Conservation (phyloP, 2,329 filamentous ascomycete species). For the Teratosphaeria viscida region DNA sequence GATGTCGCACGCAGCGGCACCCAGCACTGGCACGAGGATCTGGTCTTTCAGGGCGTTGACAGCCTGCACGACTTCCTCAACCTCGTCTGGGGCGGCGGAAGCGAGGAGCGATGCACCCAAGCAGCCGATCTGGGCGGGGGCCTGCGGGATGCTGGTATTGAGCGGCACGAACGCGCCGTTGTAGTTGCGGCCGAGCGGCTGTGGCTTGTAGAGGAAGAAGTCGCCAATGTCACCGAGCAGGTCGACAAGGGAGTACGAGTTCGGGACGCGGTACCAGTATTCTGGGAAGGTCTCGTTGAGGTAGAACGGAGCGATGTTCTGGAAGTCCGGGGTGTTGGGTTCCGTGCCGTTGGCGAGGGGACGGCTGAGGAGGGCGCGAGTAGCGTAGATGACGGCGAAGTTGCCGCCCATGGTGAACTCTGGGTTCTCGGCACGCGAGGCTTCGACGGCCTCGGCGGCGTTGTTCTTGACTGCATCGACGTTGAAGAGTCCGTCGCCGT, state of each 20-base stretch:
- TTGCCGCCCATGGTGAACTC: conserved; percentile 9
- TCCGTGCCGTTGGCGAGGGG: conserved; percentile 16
- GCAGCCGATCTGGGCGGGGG: conserved; percentile 7
- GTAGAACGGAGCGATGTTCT: conserved; percentile 19
- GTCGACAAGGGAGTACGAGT: conserved; percentile 11
- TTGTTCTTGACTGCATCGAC: conserved; percentile 10
- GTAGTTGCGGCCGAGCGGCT: conserved; percentile 4
- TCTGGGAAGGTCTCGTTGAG: conserved; percentile 19
- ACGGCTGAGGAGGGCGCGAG: conserved; percentile 7
- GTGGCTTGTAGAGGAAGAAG: conserved; percentile 9
- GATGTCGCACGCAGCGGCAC: conserved; percentile 6
- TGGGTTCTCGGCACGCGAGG: conserved; percentile 9
- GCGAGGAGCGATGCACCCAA: conserved; percentile 7
- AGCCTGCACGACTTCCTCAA: conserved; percentile 8
- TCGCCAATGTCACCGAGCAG: conserved; percentile 10
- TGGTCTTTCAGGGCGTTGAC: conserved; percentile 8
- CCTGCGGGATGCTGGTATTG: conserved; percentile 5
- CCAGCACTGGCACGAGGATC: conserved; percentile 5
- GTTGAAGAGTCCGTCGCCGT: conserved; percentile 12
- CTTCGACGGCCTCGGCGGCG: conserved; percentile 6
- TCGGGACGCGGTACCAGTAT: conserved; percentile 13
- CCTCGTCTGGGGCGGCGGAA: conserved; percentile 6
- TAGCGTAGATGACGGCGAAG: conserved; percentile 11
- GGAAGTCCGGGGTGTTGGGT: conserved; percentile 11
- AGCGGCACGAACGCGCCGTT: conserved; percentile 10